Conservation (phyloP, 202 grass and related monocot genomes). For the Dendrocalamus latiflorus region DNA sequence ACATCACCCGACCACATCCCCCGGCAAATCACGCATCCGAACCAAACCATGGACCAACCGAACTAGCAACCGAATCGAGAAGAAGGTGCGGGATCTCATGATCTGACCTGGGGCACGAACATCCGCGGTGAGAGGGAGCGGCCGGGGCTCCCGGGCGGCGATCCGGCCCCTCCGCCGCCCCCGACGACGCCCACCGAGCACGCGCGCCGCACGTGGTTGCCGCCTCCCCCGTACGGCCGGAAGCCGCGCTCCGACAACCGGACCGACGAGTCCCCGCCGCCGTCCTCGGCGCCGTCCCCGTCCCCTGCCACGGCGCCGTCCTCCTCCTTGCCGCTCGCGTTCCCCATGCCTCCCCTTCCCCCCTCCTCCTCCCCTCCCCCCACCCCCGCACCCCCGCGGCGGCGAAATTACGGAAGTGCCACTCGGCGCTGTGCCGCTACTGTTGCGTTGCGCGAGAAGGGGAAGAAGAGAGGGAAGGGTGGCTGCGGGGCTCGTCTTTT, state of each 20-base stretch:
- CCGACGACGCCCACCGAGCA: constrained; percentile 42
- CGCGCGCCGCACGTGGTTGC: constrained; percentile 32
- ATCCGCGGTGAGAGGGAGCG: constrained; percentile 74
- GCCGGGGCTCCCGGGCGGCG: constrained; percentile 59
- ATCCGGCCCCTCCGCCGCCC: constrained; percentile 27
- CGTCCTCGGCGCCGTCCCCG: constrained; percentile 40
- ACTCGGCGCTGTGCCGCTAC: constrained; percentile 35
- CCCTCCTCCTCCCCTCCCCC: neutral
- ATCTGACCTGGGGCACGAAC: constrained; percentile 82
- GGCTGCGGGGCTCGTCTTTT: neutral
- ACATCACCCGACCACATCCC: constrained; percentile 29
- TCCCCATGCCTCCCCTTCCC: constrained; percentile 46
- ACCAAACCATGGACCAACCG: neutral
- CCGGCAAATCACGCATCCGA: constrained; percentile 17
- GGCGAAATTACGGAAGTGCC: constrained; percentile 56
- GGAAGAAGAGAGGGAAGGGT: neutral
- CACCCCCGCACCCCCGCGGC: constrained; percentile 10
- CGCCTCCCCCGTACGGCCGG: constrained; percentile 32
- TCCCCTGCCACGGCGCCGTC: constrained; percentile 31
- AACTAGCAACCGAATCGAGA: constrained; percentile 16
- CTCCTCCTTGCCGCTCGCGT: constrained; percentile 76
- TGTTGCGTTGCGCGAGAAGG: neutral
- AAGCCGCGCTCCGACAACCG: constrained; percentile 39
- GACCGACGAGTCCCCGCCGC: constrained; percentile 46
- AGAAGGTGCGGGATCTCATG: constrained; percentile 26